A percentile compares a stretch with the other conserved stretches of the same genome.
These are phyloP conservation scores for Pseudogymnoascus sp. DNA, from an alignment of 2,329 filamentous ascomycete species.

Conservation along the genomic window DNA sequence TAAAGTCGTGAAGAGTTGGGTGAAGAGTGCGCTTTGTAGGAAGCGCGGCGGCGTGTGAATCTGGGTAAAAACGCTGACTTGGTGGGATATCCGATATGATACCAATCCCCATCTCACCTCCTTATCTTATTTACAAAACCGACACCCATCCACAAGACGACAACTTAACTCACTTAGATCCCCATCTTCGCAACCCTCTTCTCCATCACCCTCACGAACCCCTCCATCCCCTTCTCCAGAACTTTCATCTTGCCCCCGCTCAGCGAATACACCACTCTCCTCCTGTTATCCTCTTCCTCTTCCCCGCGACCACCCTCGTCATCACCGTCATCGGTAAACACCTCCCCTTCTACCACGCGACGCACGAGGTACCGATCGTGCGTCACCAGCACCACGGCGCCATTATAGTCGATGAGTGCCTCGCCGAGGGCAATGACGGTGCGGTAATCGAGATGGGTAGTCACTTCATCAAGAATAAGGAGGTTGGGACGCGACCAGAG, in stretches of 20 bases:
- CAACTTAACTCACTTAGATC: background rate
- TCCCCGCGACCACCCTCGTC: conserved; percentile 36
- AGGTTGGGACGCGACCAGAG: conserved; percentile 99
- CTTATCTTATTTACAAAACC: background rate
- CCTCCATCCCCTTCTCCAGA: conserved; percentile 51
- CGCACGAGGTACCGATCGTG: conserved; percentile 79
- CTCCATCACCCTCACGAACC: conserved; percentile 56
- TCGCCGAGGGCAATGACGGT: conserved; percentile 64
- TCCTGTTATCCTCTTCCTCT: conserved; percentile 39
- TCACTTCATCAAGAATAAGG: conserved; percentile 92
- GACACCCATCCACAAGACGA: background rate
- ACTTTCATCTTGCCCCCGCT: conserved; percentile 46
- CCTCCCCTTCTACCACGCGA: conserved; percentile 57
- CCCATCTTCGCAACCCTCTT: conserved; percentile 44
- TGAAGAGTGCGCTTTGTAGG: background rate
- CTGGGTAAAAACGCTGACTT: background rate
- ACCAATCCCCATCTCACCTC: background rate
- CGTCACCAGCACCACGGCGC: conserved; percentile 67
- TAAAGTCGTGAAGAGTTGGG: background rate
- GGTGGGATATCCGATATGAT: background rate
- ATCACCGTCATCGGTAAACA: conserved; percentile 33
- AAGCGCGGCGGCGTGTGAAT: background rate
- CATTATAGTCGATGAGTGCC: conserved; percentile 59
- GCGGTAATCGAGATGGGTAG: conserved; percentile 80
- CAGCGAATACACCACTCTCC: conserved; percentile 51